A percentile compares a stretch with the other conserved stretches of the same genome.
These are phyloP conservation scores for Microcyclospora pomicola DNA, from an alignment of 2,329 filamentous ascomycete species.

Conservation along the genomic window DNA sequence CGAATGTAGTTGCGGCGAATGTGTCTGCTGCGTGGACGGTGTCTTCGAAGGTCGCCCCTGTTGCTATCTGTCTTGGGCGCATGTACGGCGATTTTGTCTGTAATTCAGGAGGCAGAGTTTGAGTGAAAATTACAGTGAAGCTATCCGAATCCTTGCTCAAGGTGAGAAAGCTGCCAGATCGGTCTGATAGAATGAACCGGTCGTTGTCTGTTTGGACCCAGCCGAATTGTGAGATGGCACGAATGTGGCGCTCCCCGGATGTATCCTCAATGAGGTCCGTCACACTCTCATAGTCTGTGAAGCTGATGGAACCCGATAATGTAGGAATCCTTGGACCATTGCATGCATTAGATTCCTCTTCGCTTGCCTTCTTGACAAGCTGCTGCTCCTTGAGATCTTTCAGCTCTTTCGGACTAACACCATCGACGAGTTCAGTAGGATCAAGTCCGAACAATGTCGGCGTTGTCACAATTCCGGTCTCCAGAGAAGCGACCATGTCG, in stretches of 20 bases:
- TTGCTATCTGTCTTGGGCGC: slow-evolving; percentile 53
- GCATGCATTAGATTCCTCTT: neutral
- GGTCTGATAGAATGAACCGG: slow-evolving; percentile 56
- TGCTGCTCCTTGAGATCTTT: slow-evolving; percentile 36
- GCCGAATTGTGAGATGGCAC: slow-evolving; percentile 56
- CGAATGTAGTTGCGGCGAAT: slow-evolving; percentile 19
- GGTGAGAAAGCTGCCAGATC: slow-evolving; percentile 45
- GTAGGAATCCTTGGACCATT: neutral
- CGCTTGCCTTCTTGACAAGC: slow-evolving; percentile 23
- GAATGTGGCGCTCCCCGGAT: slow-evolving; percentile 64
- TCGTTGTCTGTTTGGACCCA: slow-evolving; percentile 70
- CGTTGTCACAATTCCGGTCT: slow-evolving; percentile 73
- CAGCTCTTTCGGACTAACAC: slow-evolving; percentile 51
- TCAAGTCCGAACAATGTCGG: slow-evolving; percentile 90
- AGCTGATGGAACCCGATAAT: slow-evolving; percentile 44
- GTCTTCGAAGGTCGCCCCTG: slow-evolving; percentile 51
- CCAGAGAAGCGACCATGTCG: slow-evolving; percentile 81
- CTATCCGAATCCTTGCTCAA: slow-evolving; percentile 31
- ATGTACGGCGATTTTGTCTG: slow-evolving; percentile 44
- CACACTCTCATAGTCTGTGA: slow-evolving; percentile 86
- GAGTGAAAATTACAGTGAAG: slow-evolving; percentile 29
- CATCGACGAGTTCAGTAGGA: slow-evolving; percentile 59
- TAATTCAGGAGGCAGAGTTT: slow-evolving; percentile 22
- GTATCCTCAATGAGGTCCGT: slow-evolving; percentile 78
- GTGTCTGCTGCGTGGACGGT: slow-evolving; percentile 78